Evolutionary conservation across 805 yeast genomes (phyloP).

Genomic region (Hanseniaspora osmophila): DNA sequence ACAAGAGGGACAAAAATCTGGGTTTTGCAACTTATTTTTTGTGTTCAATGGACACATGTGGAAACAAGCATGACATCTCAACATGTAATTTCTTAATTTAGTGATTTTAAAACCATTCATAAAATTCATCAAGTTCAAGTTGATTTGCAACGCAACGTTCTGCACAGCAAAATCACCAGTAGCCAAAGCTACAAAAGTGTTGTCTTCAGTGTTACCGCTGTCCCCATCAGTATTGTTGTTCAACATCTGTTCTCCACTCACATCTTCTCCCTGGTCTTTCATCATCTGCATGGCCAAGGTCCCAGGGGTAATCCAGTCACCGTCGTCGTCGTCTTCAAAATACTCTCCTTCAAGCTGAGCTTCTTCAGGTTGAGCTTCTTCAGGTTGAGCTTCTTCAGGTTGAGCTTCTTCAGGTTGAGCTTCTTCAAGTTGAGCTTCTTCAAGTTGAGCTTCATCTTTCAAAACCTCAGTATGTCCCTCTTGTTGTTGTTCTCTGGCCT

Average conservation of each 20-base stretch:
- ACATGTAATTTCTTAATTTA: constrained; percentile 80
- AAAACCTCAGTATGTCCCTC: background rate
- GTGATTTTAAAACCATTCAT: constrained; percentile 74
- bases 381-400: too few species aligned
- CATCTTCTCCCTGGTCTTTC: constrained; percentile 52
- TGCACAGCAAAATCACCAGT: constrained; percentile 97
- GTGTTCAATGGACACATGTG: constrained; percentile 64
- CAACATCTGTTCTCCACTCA: too few species aligned
- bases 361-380: constrained; percentile 1
- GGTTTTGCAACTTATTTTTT: constrained; percentile 29
- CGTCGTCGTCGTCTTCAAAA: constrained; percentile 52
- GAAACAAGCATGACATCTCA: constrained; percentile 96
- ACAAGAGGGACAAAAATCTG: constrained; percentile 72
- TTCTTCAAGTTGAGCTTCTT: constrained; percentile 2
- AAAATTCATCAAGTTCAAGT: constrained; percentile 72
- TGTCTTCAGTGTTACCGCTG: constrained; percentile 12
- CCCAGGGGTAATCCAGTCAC: constrained; percentile 90
- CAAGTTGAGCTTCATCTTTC: constrained; percentile 1
- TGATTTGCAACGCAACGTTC: constrained; percentile 84
- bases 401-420: constrained; percentile 5
- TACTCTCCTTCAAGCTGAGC: constrained; percentile 13
- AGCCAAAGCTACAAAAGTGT: constrained; percentile 69
- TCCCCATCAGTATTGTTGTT: constrained; percentile 16
- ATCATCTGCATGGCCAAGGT: constrained; percentile 58
- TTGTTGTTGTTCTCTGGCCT: constrained; percentile 17